phyloP scores from a whole-genome alignment of 202 grass and related monocot species.

The Setaria italica region DNA sequence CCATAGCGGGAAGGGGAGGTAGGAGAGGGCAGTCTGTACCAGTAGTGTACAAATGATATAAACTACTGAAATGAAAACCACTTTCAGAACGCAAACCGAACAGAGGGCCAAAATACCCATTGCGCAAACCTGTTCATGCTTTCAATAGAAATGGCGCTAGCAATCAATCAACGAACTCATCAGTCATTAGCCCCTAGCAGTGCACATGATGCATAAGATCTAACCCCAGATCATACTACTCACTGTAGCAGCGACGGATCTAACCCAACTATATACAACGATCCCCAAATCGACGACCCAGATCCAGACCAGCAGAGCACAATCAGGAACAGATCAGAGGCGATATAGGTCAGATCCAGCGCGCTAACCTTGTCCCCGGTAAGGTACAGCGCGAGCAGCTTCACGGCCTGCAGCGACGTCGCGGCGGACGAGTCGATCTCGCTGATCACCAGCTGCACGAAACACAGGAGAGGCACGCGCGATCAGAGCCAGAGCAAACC shows the following conservation, averaged over 20 bases:
- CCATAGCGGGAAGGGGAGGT: neutral
- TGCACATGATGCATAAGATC: constrained; percentile 7
- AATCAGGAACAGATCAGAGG: constrained; percentile 24
- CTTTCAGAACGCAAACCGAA: neutral
- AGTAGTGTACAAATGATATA: neutral
- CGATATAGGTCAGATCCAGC: constrained; percentile 34
- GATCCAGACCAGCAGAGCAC: constrained; percentile 38
- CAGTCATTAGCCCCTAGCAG: neutral
- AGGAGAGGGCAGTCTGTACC: neutral
- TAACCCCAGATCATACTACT: constrained; percentile 12
- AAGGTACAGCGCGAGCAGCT: constrained; percentile 83
- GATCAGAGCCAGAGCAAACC: constrained; percentile 14
- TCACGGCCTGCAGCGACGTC: constrained; percentile 92
- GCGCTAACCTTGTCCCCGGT: constrained; percentile 68
- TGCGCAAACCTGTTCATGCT: neutral
- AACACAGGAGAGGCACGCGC: neutral
- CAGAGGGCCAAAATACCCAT: neutral
- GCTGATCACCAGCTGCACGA: constrained; percentile 80
- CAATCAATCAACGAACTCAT: neutral
- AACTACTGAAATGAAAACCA: neutral
- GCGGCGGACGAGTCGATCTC: constrained; percentile 93
- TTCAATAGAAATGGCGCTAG: neutral
- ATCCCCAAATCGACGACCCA: neutral
- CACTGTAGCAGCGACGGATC: constrained; percentile 32
- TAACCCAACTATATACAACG: neutral